Base-by-base conservation (phyloP, 331 rosid genomes). In the Ulmus americana region DNA sequence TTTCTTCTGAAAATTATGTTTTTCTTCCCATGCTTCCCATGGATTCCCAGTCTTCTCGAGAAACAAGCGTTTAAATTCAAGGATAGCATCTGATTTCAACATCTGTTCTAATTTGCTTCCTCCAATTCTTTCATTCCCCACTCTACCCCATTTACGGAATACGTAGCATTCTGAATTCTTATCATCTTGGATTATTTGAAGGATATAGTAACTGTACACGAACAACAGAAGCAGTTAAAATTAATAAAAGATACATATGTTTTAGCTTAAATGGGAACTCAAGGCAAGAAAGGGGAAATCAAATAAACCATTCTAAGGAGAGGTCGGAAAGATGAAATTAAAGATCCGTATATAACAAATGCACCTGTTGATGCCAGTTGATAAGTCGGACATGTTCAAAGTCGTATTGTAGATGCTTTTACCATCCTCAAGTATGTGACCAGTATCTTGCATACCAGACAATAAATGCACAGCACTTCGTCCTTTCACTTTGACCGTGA, bases 71-170 rank as follows among this genome's bases (percentile, higher is more conserved):
- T 79, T 89, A 87, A 92, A 92, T 61, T 80, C 95, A 44, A 55
- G 11, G 64, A 92, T 80, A n/a, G 98, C 91, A 77, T 85, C 95
- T 51, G 81, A 71, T 74, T 85, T 92, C 8, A 79, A 55, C 94
- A 92, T 75, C 18, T 67, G 81, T 0, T 89, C 98, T 60, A 92
- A 76, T 76, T 92, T 92, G 72, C 0, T 51, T 57, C 95, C 95
- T 73, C 98, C 98, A 76, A 92, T 89, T 81, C 83, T 92, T 46
- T 85, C 87, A 77, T 82, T 89, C 67, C 98, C 98, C 69, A 92
- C 97, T 45, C 98, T 88, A 53, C 98, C 98, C 98, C 98, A 92
- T 82, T 92, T 92, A 62, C 97, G 98, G 74, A 85, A 92, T 69
- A 92, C 86, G 45, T 70, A 75, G 83, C 97, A 92, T 60, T 69